Base-by-base conservation (phyloP, 495 filamentous ascomycete genomes). In the Daldinia grandis region DNA sequence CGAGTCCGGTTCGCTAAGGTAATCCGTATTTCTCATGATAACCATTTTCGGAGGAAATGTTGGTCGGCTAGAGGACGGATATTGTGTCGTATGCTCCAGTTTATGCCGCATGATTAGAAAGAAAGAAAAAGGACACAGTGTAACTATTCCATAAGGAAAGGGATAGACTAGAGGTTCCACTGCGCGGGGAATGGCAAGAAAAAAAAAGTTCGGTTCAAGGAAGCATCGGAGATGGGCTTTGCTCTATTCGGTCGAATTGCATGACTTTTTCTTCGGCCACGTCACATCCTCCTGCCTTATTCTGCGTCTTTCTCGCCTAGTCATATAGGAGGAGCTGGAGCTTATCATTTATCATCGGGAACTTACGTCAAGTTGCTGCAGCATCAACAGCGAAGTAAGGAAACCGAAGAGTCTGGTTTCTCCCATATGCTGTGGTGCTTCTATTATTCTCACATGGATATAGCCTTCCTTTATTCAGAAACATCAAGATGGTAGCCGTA, bases 131-230 rank as follows among this genome's bases (percentile, higher is more conserved):
- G 19, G n/a, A 54, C 40, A 62, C 27, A 25, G 50, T 62, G 70
- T 64, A 69, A 62, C 50, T 50, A 62, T 53, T 56, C 56, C 56
- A 50, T 55, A 37, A 57, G 55, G 58, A 58, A 38, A 28, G 64
- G 19, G 40, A 58, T 62, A 68, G 47, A 59, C 56, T 69, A 69
- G 54, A 66, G 47, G 69, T 33, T 55, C 44, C 35, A 66, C 61
- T 60, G 33, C 33, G 37, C 53, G 61, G 64, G 51, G 65, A 66
- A 58, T 54, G 40, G 47, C 5, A 59, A 28, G 14, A 42, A 44
- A 31, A 44, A 19, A 40, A 58, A 35, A 3, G 28, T 19, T 9
- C 33, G 30, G 27, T 28, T 42, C 12, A 24, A 58, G 33, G 31
- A 59, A 42, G 37, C 28, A 42, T 59, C 14, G 35, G 24, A 42